phyloP scores from a whole-genome alignment of 106 monocot species.

The Dendrobium nobile region DNA sequence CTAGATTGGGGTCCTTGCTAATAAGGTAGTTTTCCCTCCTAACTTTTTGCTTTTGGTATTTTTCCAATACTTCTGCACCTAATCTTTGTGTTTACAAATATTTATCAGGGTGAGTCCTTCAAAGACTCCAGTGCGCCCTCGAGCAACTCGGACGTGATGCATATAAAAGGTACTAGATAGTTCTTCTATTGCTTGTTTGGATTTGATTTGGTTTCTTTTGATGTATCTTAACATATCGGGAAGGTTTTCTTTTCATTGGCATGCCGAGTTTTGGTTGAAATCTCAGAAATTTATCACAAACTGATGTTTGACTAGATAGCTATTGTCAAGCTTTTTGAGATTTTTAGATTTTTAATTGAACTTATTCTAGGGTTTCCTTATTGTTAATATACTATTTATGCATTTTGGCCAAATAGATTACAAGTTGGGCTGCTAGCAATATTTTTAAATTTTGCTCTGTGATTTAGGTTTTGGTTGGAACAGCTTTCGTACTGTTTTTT shows the following conservation, averaged over 20 bases:
- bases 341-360: not conserved
- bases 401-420: too few species aligned
- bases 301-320: not conserved
- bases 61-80: not conserved
- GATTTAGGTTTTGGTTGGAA: too few species aligned
- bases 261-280: not conserved
- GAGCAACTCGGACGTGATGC: constrained; percentile 17
- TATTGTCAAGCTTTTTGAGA: not conserved
- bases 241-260: not conserved
- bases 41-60: not conserved
- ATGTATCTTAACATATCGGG: not conserved
- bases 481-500: too few species aligned
- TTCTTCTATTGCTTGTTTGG: not conserved
- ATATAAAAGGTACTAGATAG: not conserved
- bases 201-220: not conserved
- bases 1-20: constrained; percentile 35
- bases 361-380: not conserved
- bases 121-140: constrained; percentile 40
- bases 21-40: constrained; percentile 18
- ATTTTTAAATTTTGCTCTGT: too few species aligned
- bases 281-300: constrained; percentile 1
- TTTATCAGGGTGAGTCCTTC: constrained; percentile 36
- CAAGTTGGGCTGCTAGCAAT: too few species aligned
- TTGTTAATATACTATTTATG: not conserved
- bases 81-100: not conserved